A percentile compares a stretch with the other conserved stretches of the same genome.
These are phyloP conservation scores for Oenanthe javanica DNA, from an alignment of 140 eudicot genomes.

Conservation along the genomic window DNA sequence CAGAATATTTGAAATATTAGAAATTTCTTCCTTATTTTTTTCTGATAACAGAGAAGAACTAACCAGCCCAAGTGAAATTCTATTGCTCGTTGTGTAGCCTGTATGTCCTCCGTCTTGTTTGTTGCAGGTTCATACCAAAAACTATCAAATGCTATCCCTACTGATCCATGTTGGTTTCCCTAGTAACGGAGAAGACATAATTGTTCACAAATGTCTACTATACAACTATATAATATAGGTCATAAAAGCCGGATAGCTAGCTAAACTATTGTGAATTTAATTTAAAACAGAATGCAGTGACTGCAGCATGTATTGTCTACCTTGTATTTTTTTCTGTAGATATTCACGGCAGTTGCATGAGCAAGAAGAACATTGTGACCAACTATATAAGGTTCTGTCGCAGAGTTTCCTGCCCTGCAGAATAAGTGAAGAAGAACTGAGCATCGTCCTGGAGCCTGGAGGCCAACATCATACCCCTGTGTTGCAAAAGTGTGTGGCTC, in stretches of 20 bases:
- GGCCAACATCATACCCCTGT: constrained; percentile 79
- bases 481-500: constrained; percentile 70
- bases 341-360: constrained; percentile 55
- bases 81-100: constrained; percentile 66
- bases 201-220: background rate
- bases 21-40: background rate
- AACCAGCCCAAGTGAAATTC: constrained; percentile 93
- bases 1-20: background rate
- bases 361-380: constrained; percentile 76
- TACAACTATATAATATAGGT: background rate
- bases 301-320: constrained; percentile 19
- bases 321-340: constrained; percentile 71
- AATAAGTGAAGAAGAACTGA: constrained; percentile 52
- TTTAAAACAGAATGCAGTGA: background rate
- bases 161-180: constrained; percentile 56
- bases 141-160: constrained; percentile 62
- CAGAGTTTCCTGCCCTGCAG: constrained; percentile 90
- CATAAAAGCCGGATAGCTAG: background rate
- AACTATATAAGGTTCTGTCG: constrained; percentile 91
- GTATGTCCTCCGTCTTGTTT: constrained; percentile 52
- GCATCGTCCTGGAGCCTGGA: constrained; percentile 84
- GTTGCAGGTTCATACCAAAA: constrained; percentile 72
- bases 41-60: background rate
- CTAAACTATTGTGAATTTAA: background rate
- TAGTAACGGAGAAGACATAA: constrained; percentile 16